These are phyloP conservation scores for Coffea eugenioides DNA, from an alignment of 257 asterid genomes.

Conservation along the genomic window DNA sequence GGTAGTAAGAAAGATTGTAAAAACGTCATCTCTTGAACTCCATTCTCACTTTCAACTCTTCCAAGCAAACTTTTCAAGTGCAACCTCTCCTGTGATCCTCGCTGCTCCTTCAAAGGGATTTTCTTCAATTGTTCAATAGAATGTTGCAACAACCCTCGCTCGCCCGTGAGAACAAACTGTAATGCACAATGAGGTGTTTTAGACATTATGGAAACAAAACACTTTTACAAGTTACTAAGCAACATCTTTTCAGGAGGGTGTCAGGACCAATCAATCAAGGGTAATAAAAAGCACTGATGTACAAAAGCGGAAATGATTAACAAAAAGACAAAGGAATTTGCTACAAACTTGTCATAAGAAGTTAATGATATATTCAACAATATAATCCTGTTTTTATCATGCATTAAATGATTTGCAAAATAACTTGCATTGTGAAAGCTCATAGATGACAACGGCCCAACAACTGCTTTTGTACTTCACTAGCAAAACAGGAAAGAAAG, in stretches of 20 bases:
- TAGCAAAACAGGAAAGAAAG: background rate
- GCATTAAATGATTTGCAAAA: background rate
- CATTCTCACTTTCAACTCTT: constrained; percentile 70
- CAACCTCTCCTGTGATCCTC: constrained; percentile 88
- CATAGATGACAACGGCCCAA: background rate
- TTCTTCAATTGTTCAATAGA: constrained; percentile 83
- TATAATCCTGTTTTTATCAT: background rate
- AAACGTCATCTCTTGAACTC: constrained; percentile 68
- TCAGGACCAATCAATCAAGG: background rate
- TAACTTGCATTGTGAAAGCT: background rate
- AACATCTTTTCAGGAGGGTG: background rate
- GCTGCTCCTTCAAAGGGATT: constrained; percentile 91
- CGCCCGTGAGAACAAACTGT: constrained; percentile 91
- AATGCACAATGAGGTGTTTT: constrained; percentile 19
- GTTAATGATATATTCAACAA: too few relatives aligned
- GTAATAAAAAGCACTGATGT: background rate
- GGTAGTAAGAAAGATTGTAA: constrained; percentile 85
- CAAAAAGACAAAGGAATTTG: background rate
- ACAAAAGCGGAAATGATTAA: background rate
- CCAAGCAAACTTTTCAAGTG: constrained; percentile 88
- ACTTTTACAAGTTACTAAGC: background rate
- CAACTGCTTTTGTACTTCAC: too few relatives aligned
- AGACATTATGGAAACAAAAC: background rate
- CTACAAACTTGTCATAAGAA: background rate
- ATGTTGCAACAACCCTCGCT: constrained; percentile 71